Percentiles rank a stretch among this genome's conserved stretches.
Conservation (phyloP, 2,329 filamentous ascomycete species). For the Sphaerulina populicola region DNA sequence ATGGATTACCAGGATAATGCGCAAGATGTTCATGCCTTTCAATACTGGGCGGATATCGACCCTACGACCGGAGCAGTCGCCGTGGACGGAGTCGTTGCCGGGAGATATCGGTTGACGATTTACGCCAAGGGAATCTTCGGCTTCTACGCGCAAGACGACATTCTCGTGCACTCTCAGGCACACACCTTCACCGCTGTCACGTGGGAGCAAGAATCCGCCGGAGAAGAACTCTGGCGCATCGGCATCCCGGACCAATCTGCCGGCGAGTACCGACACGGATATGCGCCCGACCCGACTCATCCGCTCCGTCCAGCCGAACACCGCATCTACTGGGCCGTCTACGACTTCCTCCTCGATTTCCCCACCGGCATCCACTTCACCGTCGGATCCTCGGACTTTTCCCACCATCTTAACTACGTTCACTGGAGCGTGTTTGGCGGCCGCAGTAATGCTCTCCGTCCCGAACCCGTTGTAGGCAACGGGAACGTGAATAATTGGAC, state of each 20-base stretch:
- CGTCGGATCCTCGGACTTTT: slow-evolving; percentile 46
- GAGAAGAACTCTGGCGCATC: slow-evolving; percentile 54
- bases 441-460: slow-evolving; percentile 42
- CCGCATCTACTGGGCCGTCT: slow-evolving; percentile 53
- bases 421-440: slow-evolving; percentile 59
- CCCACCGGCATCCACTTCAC: slow-evolving; percentile 51
- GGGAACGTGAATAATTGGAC: slow-evolving; percentile 54
- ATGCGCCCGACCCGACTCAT: slow-evolving; percentile 42
- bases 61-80: slow-evolving; percentile 39
- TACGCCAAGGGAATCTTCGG: slow-evolving; percentile 57
- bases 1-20: slow-evolving; percentile 54
- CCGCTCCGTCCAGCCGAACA: slow-evolving; percentile 50
- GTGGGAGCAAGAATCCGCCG: slow-evolving; percentile 49
- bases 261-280: slow-evolving; percentile 54
- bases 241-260: slow-evolving; percentile 54
- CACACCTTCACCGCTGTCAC: slow-evolving; percentile 35
- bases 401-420: slow-evolving; percentile 53
- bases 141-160: slow-evolving; percentile 48
- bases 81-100: slow-evolving; percentile 50
- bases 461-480: slow-evolving; percentile 38
- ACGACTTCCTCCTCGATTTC: slow-evolving; percentile 54
- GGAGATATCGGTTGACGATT: slow-evolving; percentile 54
- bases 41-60: slow-evolving; percentile 54
- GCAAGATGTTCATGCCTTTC: slow-evolving; percentile 47
- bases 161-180: slow-evolving; percentile 39